Conservation (phyloP, 2,329 filamentous ascomycete species). For the Fusarium austroafricanum region DNA sequence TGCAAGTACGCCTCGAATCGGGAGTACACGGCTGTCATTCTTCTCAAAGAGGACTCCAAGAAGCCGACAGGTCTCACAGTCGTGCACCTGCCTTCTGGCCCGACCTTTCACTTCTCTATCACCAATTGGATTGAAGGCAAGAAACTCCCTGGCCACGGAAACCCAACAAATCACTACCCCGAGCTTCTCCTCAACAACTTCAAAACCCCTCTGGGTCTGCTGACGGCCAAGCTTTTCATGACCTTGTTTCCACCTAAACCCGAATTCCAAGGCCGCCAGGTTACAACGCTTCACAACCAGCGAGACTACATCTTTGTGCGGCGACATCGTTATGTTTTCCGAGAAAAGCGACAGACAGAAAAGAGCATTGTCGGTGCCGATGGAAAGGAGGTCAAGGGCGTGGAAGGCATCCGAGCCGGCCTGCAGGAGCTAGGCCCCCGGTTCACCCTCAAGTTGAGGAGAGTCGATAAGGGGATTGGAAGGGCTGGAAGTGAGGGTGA, state of each 20-base stretch:
- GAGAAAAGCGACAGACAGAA: conserved; percentile 87
- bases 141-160: conserved; percentile 87
- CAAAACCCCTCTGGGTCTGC: conserved; percentile 87
- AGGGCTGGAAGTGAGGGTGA: conserved; percentile 74
- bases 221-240: conserved; percentile 85
- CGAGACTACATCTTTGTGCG: conserved; percentile 96
- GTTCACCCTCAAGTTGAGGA: conserved; percentile 82
- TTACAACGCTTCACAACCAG: conserved; percentile 93
- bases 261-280: conserved; percentile 86
- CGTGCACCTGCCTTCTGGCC: conserved; percentile 84
- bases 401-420: conserved; percentile 86
- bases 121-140: conserved; percentile 91
- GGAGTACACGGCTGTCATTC: conserved; percentile 83
- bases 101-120: conserved; percentile 92
- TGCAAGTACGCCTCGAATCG: conserved; percentile 84
- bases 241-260: conserved; percentile 75
- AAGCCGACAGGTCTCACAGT: conserved; percentile 84
- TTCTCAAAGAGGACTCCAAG: conserved; percentile 92
- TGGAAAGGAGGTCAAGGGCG: conserved; percentile 84
- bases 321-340: conserved; percentile 90
- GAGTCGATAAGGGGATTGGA: conserved; percentile 89
- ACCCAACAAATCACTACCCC: conserved; percentile 88
- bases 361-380: conserved; percentile 86
- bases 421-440: conserved; percentile 88
- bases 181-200: conserved; percentile 96